Conservation (phyloP, 2,329 filamentous ascomycete species). For the Penicillium paneum region DNA sequence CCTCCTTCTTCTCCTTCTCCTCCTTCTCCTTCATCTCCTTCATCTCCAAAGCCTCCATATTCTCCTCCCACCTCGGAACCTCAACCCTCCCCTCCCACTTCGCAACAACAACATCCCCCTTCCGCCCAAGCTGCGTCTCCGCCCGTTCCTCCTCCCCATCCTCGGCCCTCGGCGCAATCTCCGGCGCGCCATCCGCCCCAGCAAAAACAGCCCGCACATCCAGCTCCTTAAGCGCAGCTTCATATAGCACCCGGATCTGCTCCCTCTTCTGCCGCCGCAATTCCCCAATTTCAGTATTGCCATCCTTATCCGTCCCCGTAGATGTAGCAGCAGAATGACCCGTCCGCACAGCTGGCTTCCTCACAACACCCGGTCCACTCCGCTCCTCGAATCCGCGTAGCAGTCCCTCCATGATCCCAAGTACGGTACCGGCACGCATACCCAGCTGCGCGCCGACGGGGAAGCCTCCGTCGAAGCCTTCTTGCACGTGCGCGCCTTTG, state of each 20-base stretch:
- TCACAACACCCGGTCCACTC: slow-evolving; percentile 24
- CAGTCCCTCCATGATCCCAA: slow-evolving; percentile 76
- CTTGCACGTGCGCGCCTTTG: slow-evolving; percentile 74
- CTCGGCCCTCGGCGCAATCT: slow-evolving; percentile 1
- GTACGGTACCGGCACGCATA: slow-evolving; percentile 65
- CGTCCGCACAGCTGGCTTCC: slow-evolving; percentile 24
- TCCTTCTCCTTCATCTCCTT: slow-evolving; percentile 25
- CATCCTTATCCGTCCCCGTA: not conserved
- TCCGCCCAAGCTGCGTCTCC: slow-evolving; percentile 27
- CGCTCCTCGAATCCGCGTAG: slow-evolving; percentile 35
- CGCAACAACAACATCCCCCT: slow-evolving; percentile 30
- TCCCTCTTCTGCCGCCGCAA: slow-evolving; percentile 40
- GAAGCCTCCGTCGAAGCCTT: slow-evolving; percentile 89
- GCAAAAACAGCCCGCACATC: slow-evolving; percentile 62
- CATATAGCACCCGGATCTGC: slow-evolving; percentile 33
- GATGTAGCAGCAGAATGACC: slow-evolving; percentile 7
- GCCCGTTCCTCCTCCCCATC: slow-evolving; percentile 23
- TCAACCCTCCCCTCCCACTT: slow-evolving; percentile 32
- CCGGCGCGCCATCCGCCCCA: slow-evolving; percentile 32
- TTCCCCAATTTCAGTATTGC: not conserved
- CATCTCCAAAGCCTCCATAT: slow-evolving; percentile 38
- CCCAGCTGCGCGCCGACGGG: slow-evolving; percentile 79
- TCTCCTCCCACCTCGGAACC: slow-evolving; percentile 40
- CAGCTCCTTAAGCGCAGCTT: slow-evolving; percentile 57
- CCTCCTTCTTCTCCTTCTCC: slow-evolving; percentile 17